Conservation (phyloP, 2,329 filamentous ascomycete species). For the Phaeomoniella chlamydospora region DNA sequence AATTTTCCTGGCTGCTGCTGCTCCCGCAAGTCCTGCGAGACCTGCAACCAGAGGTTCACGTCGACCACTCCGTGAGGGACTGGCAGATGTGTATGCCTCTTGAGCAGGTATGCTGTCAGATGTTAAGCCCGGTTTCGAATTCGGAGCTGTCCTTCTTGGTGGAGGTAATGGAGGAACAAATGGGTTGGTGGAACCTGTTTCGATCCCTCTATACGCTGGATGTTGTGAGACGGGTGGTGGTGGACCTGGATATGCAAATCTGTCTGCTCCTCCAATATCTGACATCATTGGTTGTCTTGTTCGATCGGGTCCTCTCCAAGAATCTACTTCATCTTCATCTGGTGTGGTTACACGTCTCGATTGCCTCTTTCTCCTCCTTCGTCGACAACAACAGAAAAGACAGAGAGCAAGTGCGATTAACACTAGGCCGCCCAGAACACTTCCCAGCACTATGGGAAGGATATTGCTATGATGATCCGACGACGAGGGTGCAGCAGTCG, state of each 20-base stretch:
- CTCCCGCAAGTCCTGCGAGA: conserved; percentile 7
- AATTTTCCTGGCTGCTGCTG: conserved; percentile 3
- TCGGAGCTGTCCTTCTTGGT: conserved; percentile 8
- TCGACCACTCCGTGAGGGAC: conserved; percentile 2
- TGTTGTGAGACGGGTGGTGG: conserved; percentile 10
- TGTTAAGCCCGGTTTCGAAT: conserved; percentile 7
- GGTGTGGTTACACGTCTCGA: not conserved
- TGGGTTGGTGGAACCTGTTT: conserved; percentile 7
- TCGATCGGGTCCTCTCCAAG: conserved; percentile 7
- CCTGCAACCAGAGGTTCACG: conserved; percentile 6
- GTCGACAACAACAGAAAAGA: conserved; percentile 7
- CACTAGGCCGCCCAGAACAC: conserved; percentile 9
- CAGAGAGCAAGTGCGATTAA: conserved; percentile 8
- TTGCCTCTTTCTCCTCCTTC: not conserved
- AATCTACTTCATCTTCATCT: conserved; percentile 9
- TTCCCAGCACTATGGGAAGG: conserved; percentile 10
- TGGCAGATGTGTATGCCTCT: conserved; percentile 5
- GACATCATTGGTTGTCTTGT: conserved; percentile 2
- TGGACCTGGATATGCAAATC: not conserved
- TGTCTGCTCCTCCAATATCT: conserved; percentile 1
- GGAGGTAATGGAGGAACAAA: conserved; percentile 11
- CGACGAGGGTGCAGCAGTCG: conserved; percentile 2
- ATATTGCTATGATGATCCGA: conserved; percentile 3
- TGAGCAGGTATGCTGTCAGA: conserved; percentile 5
- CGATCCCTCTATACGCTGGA: conserved; percentile 6